A percentile compares a stretch with the other conserved stretches of the same genome.
These are phyloP conservation scores for Backusella australiensis DNA, from an alignment of 192 early-diverging fungal genomes.

Conservation along the genomic window DNA sequence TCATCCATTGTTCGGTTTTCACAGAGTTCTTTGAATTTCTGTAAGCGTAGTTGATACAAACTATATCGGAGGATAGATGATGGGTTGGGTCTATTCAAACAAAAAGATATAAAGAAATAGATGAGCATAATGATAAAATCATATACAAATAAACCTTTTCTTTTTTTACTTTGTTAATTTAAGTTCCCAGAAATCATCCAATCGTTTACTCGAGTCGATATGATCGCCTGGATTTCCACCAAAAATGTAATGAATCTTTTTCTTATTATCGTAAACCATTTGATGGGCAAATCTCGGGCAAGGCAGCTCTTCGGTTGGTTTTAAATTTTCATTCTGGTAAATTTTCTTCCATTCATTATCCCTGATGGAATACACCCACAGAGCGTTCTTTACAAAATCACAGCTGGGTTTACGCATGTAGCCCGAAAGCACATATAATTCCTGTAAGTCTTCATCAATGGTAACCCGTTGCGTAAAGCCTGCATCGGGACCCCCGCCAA, in stretches of 20 bases:
- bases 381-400: slow-evolving; percentile 68
- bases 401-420: slow-evolving; percentile 59
- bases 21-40: slow-evolving; percentile 83
- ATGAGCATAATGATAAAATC: not conserved
- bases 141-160: not conserved
- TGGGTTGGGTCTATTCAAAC: slow-evolving; percentile 47
- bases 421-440: slow-evolving; percentile 84
- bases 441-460: slow-evolving; percentile 72
- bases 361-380: slow-evolving; percentile 73
- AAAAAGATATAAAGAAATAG: too few species aligned
- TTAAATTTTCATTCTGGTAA: slow-evolving; percentile 59
- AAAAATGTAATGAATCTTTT: slow-evolving; percentile 83
- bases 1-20: slow-evolving; percentile 11
- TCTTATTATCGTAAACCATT: slow-evolving; percentile 76
- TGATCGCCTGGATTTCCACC: slow-evolving; percentile 89
- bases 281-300: slow-evolving; percentile 91
- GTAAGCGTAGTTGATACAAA: slow-evolving; percentile 76
- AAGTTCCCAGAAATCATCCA: slow-evolving; percentile 87
- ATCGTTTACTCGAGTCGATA: slow-evolving; percentile 54
- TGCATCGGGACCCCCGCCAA: slow-evolving; percentile 73
- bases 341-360: slow-evolving; percentile 58
- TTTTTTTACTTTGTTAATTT: slow-evolving; percentile 55
- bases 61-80: slow-evolving; percentile 70
- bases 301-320: slow-evolving; percentile 41
- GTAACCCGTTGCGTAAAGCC: slow-evolving; percentile 85